These are phyloP conservation scores for Thielaviopsis musarum DNA, from an alignment of 2,329 filamentous ascomycete species.

Conservation along the genomic window DNA sequence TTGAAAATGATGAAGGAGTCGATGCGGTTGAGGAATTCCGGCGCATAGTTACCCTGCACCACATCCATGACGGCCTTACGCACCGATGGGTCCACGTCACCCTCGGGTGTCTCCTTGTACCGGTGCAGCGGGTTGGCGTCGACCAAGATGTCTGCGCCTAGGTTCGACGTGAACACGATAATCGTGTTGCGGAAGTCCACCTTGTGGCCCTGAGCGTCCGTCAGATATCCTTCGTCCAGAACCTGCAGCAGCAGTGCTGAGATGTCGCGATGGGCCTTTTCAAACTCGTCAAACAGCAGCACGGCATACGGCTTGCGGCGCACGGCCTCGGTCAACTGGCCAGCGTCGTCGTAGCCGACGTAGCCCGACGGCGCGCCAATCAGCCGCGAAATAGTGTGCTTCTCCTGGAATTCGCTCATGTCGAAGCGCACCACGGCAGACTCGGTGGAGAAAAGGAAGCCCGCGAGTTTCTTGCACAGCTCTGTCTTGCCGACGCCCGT, in stretches of 20 bases:
- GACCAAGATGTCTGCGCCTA: slow-evolving; percentile 82
- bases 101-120: slow-evolving; percentile 43
- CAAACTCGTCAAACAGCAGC: slow-evolving; percentile 89
- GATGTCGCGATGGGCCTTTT: slow-evolving; percentile 93
- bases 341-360: slow-evolving; percentile 91
- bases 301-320: slow-evolving; percentile 91
- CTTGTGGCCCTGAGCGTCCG: slow-evolving; percentile 88
- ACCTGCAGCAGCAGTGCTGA: slow-evolving; percentile 84
- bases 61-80: slow-evolving; percentile 78
- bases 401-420: slow-evolving; percentile 96
- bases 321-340: slow-evolving; percentile 89
- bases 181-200: slow-evolving; percentile 95
- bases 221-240: slow-evolving; percentile 88
- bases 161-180: slow-evolving; percentile 89
- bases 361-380: slow-evolving; percentile 91
- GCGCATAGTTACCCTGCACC: slow-evolving; percentile 57
- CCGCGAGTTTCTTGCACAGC: slow-evolving; percentile 87
- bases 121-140: slow-evolving; percentile 50
- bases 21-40: slow-evolving; percentile 91
- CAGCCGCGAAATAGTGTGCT: slow-evolving; percentile 82
- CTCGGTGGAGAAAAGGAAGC: slow-evolving; percentile 85
- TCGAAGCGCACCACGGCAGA: slow-evolving; percentile 85
- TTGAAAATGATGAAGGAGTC: slow-evolving; percentile 97
- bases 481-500: slow-evolving; percentile 97
- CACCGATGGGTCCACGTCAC: slow-evolving; percentile 55